Evolutionary conservation across 1,139 yeast genomes (phyloP).

Genomic region (Blastobotrys aristatus): DNA sequence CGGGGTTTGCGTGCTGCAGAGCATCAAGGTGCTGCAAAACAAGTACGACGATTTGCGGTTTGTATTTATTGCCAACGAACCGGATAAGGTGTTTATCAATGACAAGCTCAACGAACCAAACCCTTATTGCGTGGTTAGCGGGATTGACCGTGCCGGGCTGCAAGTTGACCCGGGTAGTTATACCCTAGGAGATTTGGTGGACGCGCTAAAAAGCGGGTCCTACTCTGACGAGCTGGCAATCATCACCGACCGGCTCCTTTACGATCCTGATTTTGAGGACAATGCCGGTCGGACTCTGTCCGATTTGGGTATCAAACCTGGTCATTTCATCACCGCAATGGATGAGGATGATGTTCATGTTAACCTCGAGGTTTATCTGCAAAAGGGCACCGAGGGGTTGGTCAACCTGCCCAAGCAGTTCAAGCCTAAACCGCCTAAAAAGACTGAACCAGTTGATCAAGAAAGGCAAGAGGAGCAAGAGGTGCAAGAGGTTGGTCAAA

Average conservation of each 20-base stretch:
- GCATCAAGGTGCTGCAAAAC: conserved; percentile 48
- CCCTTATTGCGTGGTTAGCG: conserved; percentile 68
- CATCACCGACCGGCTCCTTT: conserved; percentile 60
- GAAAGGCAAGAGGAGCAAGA: conserved; percentile 12
- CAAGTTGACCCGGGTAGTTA: conserved; percentile 32
- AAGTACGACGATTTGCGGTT: conserved; percentile 34
- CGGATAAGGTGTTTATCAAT: conserved; percentile 63
- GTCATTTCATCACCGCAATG: conserved; percentile 60
- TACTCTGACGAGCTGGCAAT: conserved; percentile 65
- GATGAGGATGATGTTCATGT: conserved; percentile 61
- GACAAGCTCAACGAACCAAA: conserved; percentile 60
- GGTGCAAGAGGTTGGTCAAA: conserved; percentile 8
- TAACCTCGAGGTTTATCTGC: conserved; percentile 61
- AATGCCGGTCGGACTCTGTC: conserved; percentile 47
- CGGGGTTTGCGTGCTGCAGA: conserved; percentile 75
- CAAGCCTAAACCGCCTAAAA: conserved; percentile 17
- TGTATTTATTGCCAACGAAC: conserved; percentile 60
- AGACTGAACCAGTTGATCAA: conserved; percentile 4
- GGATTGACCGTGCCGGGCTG: conserved; percentile 51
- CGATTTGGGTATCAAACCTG: conserved; percentile 54
- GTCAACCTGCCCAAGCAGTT: conserved; percentile 17
- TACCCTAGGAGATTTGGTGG: conserved; percentile 41
- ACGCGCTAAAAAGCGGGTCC: conserved; percentile 44
- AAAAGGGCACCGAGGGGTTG: conserved; percentile 15
- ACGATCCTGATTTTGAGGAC: conserved; percentile 88